Evolutionary conservation across 2,329 filamentous ascomycete species (phyloP), one percentile per base, ranked within the genome.

Genomic region (Fusarium fracticaudum): DNA sequence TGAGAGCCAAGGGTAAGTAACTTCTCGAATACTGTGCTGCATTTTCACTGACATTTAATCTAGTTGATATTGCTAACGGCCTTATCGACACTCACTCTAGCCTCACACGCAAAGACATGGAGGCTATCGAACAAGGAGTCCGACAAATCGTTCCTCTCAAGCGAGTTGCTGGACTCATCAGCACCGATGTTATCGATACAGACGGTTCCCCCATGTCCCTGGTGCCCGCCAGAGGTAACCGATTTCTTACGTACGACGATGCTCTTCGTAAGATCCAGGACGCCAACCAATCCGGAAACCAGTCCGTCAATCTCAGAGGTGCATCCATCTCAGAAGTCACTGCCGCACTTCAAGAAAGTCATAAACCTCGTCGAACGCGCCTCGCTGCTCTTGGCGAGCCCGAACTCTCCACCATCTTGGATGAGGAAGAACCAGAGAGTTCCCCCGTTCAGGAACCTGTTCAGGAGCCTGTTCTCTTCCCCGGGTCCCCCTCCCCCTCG

Each of bases 1-100:
- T 83, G 73, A 55, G 69, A 18, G 81, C 81, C 3, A 81, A 81
- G 55, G 79, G 81, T 82, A 72, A 29, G 79, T 69, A 44, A 13
- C 14, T 8, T 22, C 15, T 43, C 11, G 15, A 26, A 33, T 18
- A 24, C 13, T 29, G 8, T 4, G 6, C 3, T 10, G 33, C 18
- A 18, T 2, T 47, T 26, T 2, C 57, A 31, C 77, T 80, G 67
- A 80, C 60, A 26, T 44, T 6, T 22, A 12, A 24, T 38, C 3
- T 50, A 83, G 80, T 80, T 13, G 73, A 78, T 22, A 68, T 80
- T 44, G 65, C 69, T 8, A 79, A 79, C 47, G 69, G 78, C 53
- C 76, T 71, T 51, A 71, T 78, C 71, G 26, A 50, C 0, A 71
- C 66, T 13, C 72, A 73, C 4, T 74, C 73, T 12, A 45, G 58